Percentiles rank a stretch among this genome's conserved stretches.
Evolutionary conservation across 805 yeast genomes (phyloP).

Genomic region (Candida maris): DNA sequence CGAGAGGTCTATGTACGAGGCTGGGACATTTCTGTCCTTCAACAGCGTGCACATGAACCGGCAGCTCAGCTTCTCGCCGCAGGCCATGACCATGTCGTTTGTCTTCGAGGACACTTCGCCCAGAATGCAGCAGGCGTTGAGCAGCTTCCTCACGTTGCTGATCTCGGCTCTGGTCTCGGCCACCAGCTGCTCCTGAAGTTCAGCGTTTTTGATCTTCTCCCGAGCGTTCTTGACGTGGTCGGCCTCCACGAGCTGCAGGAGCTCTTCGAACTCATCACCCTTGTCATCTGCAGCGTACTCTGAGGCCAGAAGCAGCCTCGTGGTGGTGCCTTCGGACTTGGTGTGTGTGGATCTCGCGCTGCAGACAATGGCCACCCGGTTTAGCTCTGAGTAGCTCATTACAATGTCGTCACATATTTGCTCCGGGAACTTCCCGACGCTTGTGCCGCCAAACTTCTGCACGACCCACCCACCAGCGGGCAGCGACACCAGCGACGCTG

Average conservation of each 20-base stretch:
- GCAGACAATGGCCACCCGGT: slow-evolving; percentile 89
- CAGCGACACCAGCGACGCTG: slow-evolving; percentile 19
- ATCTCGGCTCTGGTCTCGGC: slow-evolving; percentile 62
- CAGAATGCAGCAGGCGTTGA: slow-evolving; percentile 84
- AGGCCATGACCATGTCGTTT: slow-evolving; percentile 82
- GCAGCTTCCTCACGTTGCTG: slow-evolving; percentile 59
- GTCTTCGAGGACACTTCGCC: slow-evolving; percentile 91
- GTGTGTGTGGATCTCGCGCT: slow-evolving; percentile 90
- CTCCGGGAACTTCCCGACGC: slow-evolving; percentile 90
- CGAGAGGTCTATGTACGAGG: slow-evolving; percentile 77
- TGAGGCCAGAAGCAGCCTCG: slow-evolving; percentile 79
- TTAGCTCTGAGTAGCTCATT: slow-evolving; percentile 53
- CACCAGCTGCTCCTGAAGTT: slow-evolving; percentile 51
- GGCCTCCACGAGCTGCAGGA: slow-evolving; percentile 63
- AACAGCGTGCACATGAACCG: slow-evolving; percentile 81
- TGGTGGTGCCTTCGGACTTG: slow-evolving; percentile 93
- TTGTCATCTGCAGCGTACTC: slow-evolving; percentile 64
- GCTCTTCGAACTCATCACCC: slow-evolving; percentile 45
- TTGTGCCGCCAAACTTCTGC: slow-evolving; percentile 96
- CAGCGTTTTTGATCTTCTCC: slow-evolving; percentile 40
- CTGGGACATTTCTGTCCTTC: slow-evolving; percentile 75
- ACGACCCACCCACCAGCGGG: slow-evolving; percentile 57
- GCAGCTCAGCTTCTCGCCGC: slow-evolving; percentile 92
- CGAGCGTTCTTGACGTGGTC: slow-evolving; percentile 81
- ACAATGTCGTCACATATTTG: slow-evolving; percentile 84